Base-by-base conservation (phyloP, 2,329 filamentous ascomycete genomes). In the Penicillium fuscoglaucum region DNA sequence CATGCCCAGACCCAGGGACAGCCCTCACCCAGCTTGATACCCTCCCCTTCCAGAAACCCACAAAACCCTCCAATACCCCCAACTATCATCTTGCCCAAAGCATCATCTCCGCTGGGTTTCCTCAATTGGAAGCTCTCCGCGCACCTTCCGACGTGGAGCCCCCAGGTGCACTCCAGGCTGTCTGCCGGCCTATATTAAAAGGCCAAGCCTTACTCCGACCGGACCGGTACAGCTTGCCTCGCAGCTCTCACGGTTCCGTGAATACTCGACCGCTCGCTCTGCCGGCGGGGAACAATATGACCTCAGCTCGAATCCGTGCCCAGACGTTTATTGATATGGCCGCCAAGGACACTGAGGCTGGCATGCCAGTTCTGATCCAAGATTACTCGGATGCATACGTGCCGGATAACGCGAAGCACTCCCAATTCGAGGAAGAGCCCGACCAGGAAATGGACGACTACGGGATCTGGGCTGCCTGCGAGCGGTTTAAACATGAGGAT, bases 281-380 rank as follows among this genome's bases (percentile, higher is more conserved):
- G 13, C 76, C 76, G 2, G 69, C 70, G 7, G 76, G 76, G 10
- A 79, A 78, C 49, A 79, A 79, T 48, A 53, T 80, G 59, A 78
- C 72, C 2, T 77, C 73, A 5, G 75, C 78, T 17, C 76, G 77
- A 10, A 77, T 79, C 41, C 75, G 78, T 21, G 77, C 77, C 2
- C 76, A 78, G 55, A 76, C 72, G 5, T 78, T 78, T 39, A 79
- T 79, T 21, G 76, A 79, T 29, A 76, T 74, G 68, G 74, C 74
- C 2, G 68, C 69, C 6, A 78, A 75, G 61, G 74, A 78, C 46
- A 73, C 68, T 2, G 75, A 78, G 54, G 68, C 68, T 4, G 76
- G 75, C 21, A 74, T 78, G 68, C 71, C 66, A 35, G 70, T 78
- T 6, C 54, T 78, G 19, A 72, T 79, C 44, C 76, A 75, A 24